A percentile compares a stretch with the other conserved stretches of the same genome.
Evolutionary conservation across 129 eudicot species (phyloP).

Genomic region (Logfia minima): DNA sequence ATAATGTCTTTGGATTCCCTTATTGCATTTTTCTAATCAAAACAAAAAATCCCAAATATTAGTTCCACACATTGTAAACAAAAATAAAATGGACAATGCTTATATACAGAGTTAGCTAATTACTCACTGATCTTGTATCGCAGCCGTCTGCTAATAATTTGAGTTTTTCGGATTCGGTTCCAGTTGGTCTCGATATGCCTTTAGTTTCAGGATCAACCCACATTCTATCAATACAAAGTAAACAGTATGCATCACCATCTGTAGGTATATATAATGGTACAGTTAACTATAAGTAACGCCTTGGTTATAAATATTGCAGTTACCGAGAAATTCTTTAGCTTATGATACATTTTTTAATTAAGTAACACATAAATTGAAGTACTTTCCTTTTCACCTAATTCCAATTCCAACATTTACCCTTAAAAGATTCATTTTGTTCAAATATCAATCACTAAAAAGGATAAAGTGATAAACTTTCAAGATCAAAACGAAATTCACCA

Average conservation of each 20-base stretch:
- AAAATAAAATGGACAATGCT: neutral
- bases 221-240: constrained; percentile 47
- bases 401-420: neutral
- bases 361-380: neutral
- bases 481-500: neutral
- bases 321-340: neutral
- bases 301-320: no score
- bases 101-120: neutral
- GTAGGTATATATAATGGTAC: no score
- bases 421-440: neutral
- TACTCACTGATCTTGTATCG: constrained; percentile 56
- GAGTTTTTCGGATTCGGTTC: constrained; percentile 51
- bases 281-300: neutral
- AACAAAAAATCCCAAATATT: neutral
- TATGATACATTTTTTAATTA: neutral
- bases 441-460: neutral
- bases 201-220: constrained; percentile 82
- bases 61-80: neutral
- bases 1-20: constrained; percentile 39
- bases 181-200: constrained; percentile 45
- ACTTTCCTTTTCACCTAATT: neutral
- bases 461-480: neutral
- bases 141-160: constrained; percentile 67
- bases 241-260: constrained; percentile 5
- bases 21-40: constrained; percentile 44